Evolutionary conservation across 257 asterid species (phyloP), one percentile per base, ranked within the genome.

Genomic region (Coffea eugenioides): DNA sequence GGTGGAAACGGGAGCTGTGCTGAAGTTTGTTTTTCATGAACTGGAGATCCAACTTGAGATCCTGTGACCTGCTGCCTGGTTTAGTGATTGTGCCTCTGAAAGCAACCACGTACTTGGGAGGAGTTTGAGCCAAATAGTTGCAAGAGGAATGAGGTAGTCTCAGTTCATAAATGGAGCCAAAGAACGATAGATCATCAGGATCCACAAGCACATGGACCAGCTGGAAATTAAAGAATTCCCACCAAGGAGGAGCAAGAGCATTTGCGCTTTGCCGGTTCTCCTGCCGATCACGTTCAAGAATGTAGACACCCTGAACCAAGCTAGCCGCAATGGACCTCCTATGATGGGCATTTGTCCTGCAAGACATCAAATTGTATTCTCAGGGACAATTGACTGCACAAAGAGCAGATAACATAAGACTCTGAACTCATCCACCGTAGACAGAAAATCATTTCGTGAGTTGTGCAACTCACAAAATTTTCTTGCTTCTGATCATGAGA

Each of bases 171-270:
- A 94, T 70, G 43, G 93, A 93, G 1, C 98, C 94, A 34, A 89
- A 92, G 76, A 74, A 64, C 0, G 97, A 93, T 68, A 70, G 73
- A 51, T 94, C 97, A 18, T 89, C 91, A 25, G 79, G 81, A 79
- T 92, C 95, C 0, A 86, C 79, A 0, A 92, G 88, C 0, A 82
- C 69, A 20, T 88, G 89, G 86, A 45, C 25, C 8, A 90, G 56
- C 2, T n/a, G 83, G 87, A 94, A 92, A 45, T 86, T 74, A 81
- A 91, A 94, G 52, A 83, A 91, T 0, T 87, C 86, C 97, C 97
- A 94, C 98, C 98, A 94, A 0, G 93, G 91, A 0, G 90, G 87
- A 43, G 97, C 97, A 31, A 88, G 85, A 23, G 93, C 92, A 12
- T 85, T 79, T 12, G 83, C 85, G 79, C 87, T 91, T 3, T 83